phyloP scores from a whole-genome alignment of 1,284 basidiomycete genomes.

The Volvariella surrecta region DNA sequence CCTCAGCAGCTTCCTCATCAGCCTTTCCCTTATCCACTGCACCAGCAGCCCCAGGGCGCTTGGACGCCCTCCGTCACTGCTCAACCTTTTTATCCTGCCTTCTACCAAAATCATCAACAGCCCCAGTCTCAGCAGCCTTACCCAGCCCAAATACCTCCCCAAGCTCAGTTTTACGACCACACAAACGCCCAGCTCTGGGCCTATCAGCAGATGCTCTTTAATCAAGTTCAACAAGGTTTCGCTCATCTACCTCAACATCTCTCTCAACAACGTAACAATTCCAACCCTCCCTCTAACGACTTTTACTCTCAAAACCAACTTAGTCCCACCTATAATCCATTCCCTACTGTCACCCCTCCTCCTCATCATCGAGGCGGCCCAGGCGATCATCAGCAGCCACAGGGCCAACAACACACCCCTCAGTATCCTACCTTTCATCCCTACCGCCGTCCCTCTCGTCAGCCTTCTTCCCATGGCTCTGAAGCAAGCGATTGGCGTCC shows the following conservation, averaged over 20 bases:
- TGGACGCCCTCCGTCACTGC: slow-evolving; percentile 58
- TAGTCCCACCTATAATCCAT: slow-evolving; percentile 45
- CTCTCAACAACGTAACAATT: slow-evolving; percentile 26
- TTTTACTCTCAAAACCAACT: slow-evolving; percentile 51
- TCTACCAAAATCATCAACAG: slow-evolving; percentile 60
- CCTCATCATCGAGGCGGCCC: slow-evolving; percentile 33
- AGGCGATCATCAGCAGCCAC: slow-evolving; percentile 30
- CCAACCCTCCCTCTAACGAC: slow-evolving; percentile 29
- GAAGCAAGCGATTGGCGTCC: slow-evolving; percentile 38
- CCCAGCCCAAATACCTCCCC: slow-evolving; percentile 36
- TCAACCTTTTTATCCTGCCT: slow-evolving; percentile 64
- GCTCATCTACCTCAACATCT: slow-evolving; percentile 27
- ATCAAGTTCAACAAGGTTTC: slow-evolving; percentile 46
- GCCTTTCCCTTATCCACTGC: slow-evolving; percentile 30
- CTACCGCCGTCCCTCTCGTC: slow-evolving; percentile 64
- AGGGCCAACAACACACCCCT: slow-evolving; percentile 23
- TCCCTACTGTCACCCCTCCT: slow-evolving; percentile 63
- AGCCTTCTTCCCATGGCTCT: slow-evolving; percentile 30
- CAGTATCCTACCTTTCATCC: slow-evolving; percentile 68
- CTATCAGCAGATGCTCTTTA: slow-evolving; percentile 82
- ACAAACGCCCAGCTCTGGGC: slow-evolving; percentile 76
- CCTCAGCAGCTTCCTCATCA: slow-evolving; percentile 20
- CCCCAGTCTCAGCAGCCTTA: slow-evolving; percentile 36
- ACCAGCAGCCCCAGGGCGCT: slow-evolving; percentile 45
- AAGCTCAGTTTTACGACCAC: slow-evolving; percentile 59